Evolutionary conservation across 306 rosid genomes (phyloP), one percentile per base, ranked within the genome.

Genomic region (Cucumis cinereus): DNA sequence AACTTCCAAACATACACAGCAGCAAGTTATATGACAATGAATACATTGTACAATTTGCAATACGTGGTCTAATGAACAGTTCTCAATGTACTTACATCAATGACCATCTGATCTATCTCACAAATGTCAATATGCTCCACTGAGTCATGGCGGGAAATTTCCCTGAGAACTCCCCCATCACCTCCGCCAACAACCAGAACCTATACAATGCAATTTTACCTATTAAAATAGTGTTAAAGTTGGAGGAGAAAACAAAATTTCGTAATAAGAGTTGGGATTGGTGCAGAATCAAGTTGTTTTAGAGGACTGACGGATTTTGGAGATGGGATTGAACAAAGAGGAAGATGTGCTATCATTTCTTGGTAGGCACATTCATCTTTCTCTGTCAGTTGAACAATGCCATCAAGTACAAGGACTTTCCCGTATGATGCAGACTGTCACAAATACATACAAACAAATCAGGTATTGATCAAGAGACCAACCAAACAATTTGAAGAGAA

Each of bases 181-280:
- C 99, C 99, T 10, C 99, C 99, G n/a, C 98, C 99, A 79, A 94
- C 99, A 74, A 94, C 96, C 77, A 94, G 87, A 83, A 94, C 96
- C 99, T 94, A 47, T 4, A 70, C 3, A 70, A 2, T 15, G 84
- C 80, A 76, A 24, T 40, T 54, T 56, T 60, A 66, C 62, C 24
- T 64, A 49, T 28, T 45, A 77, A 19, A 60, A 28, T 33, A 15
- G 28, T 77, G 62, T 45, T 15, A 50, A 77, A 30, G n/a, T 74
- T 47, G 62, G 10, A 53, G 52, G 23, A 38, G 73, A 55, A 36
- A 55, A 33, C 45, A 76, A 36, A 73, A 43, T 24, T 52, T 56
- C 26, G 10, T 38, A 24, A 26, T 41, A 61, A 17, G 63, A 53
- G 63, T 10, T 28, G 33, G 41, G 26, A 15, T 69, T 24, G 33